Evolutionary conservation across 2,329 filamentous ascomycete genomes (phyloP), one percentile per base, ranked within the genome.

Genomic region (Hyphodiscus sp.): DNA sequence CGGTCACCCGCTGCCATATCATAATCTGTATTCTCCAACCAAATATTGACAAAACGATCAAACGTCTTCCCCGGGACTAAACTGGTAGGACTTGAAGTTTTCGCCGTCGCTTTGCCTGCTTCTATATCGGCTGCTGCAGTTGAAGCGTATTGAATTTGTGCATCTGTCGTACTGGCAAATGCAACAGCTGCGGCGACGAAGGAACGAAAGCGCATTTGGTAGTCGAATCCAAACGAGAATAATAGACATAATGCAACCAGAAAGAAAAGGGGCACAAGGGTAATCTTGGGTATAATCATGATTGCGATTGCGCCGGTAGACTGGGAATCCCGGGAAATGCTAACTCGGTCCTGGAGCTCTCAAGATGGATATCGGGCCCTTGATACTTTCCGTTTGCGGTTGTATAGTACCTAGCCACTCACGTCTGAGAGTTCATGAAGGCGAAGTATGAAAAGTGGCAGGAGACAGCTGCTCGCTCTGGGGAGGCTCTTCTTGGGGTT

Each of bases 11-110:
- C 73, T 2, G 86, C 81, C 63, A 83, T 79, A 51, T 79, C 75
- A 58, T 80, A 90, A 69, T 83, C 77, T 42, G 83, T 87, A 67
- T 91, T 91, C 73, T 91, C 87, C 38, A 89, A 75, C 83, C 85
- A 60, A 68, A 91, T 82, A 55, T 83, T 78, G 49, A 82, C 82
- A 54, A 88, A 79, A 15, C 87, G 82, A 66, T 90, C 79, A 66
- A 91, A 91, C 0, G 77, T 82, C 66, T 84, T 82, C 55, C 89
- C 88, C 65, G 80, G 76, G 51, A 90, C 81, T 61, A 81, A 67
- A 67, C 77, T 83, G 26, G 77, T 81, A 1, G 83, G 81, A 56
- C 80, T 82, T 56, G 72, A 70, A 0, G 83, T 83, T 67, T 76
- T 75, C 11, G 82, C 82, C 1, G 80, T 86, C 8, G 82, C 82